phyloP scores from a whole-genome alignment of 768 basidiomycete genomes.

The Tulasnella sp. region DNA sequence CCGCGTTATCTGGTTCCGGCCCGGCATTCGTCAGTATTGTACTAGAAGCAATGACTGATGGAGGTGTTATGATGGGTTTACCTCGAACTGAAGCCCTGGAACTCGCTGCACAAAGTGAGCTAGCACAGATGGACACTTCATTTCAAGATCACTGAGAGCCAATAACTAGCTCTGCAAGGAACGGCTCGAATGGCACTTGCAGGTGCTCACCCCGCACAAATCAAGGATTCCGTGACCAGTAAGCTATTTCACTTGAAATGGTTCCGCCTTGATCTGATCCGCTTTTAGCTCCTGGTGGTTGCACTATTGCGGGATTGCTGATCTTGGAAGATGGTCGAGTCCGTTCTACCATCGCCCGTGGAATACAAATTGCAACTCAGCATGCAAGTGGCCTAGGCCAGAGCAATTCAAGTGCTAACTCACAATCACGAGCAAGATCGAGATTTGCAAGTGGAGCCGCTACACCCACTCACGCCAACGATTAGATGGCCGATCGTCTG shows the following conservation, averaged over 20 bases:
- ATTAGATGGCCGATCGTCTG: too few relatives aligned
- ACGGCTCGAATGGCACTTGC: conserved; percentile 88
- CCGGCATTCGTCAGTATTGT: conserved; percentile 96
- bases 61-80: conserved; percentile 99
- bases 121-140: neutral
- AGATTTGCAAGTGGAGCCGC: too few relatives aligned
- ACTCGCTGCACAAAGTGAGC: conserved; percentile 85
- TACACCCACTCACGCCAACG: too few relatives aligned
- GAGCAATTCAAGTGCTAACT: conserved; percentile 32
- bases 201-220: conserved; percentile 84
- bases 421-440: too few relatives aligned
- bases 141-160: neutral
- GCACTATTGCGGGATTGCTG: conserved; percentile 93
- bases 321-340: conserved; percentile 90
- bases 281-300: conserved; percentile 79
- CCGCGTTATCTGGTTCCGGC: conserved; percentile 88
- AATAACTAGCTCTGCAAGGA: conserved; percentile 69
- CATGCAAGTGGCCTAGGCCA: conserved; percentile 78
- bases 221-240: conserved; percentile 98
- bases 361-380: conserved; percentile 87
- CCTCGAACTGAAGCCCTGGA: conserved; percentile 89
- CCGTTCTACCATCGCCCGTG: conserved; percentile 85
- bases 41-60: conserved; percentile 96
- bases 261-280: neutral
- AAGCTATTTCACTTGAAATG: conserved; percentile 25